Base-by-base conservation (phyloP, 2,329 filamentous ascomycete genomes). In the Cladosporium sp. region DNA sequence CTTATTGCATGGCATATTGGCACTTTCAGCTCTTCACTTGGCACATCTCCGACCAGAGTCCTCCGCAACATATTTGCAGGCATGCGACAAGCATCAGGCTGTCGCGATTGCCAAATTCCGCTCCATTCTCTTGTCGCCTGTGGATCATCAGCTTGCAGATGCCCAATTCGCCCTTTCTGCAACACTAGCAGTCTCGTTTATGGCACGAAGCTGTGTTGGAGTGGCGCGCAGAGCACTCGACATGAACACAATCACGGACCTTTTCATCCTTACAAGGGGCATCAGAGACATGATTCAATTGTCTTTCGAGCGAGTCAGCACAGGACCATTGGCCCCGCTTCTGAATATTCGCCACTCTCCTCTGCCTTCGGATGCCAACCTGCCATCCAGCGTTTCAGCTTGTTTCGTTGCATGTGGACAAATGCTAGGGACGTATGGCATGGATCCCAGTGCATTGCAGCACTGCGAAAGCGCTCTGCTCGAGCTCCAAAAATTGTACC, bases 1-100 rank as follows among this genome's bases (percentile, higher is more conserved):
- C 47, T 58, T 68, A 2, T 61, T 67, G 57, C 65, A 68, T 37
- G 64, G 64, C 32, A 58, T 67, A 17, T 50, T 68, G 13, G 63
- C 66, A 7, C 34, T 66, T 3, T 59, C 65, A 7, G 65, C 65
- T 3, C 58, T 68, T n/a, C 62, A 64, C 55, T 56, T 67, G 13
- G 64, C 64, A 1, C 44, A 60, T 47, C 37, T 56, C 9, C 57
- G 53, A 19, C 62, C 59, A 9, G 36, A 45, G n/a, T 52, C 63
- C 12, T 42, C 58, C 7, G 49, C 50, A 3, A 58, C 58, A 24
- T 66, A 63, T 42, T 56, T 64, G 34, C 34, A 37, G 7, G 36
- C 61, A 20, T 61, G 58, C 52, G 64, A 65, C 53, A 64, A 59
- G 32, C 64, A 66, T 44, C 65, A 68, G 42, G 56, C 60, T 9